Base-by-base conservation (phyloP, 805 yeast genomes). In the Pichia manshurica region DNA sequence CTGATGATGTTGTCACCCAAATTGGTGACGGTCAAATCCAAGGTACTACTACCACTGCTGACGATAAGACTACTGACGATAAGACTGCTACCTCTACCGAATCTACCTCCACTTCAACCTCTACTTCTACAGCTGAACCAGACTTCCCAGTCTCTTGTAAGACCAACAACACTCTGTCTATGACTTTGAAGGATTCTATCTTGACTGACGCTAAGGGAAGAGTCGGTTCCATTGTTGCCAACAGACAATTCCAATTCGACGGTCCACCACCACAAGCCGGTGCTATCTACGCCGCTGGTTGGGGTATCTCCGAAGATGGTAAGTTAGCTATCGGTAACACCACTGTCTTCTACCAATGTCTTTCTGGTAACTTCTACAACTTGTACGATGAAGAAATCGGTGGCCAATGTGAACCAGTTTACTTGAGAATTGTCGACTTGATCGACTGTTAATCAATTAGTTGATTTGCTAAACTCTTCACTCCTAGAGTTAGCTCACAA, bases 221-320 rank as follows among this genome's bases (percentile, higher is more conserved):
- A 72, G 65, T 77, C 51, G 81, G 81, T 55, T 74, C 81, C 38
- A 76, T 77, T 64, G 81, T 77, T 56, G 79, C 81, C 51, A 76
- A 76, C 76, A 72, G 78, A 69, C 82, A 78, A 66, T 77, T 78
- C 75, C 82, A 78, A 67, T 78, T 78, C 57, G 82, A 78, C 60
- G 82, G 82, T 60, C 81, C 81, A 48, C 81, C 81, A 65, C 82
- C 82, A 54, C 82, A 78, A 67, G 82, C 77, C 44, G 78, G 78
- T 65, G 70, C 78, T 39, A 71, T 72, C 46, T 70, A 73, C 56
- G 78, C 78, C 56, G 76, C 74, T 49, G 77, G 78, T 50, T 73
- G 78, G 78, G 68, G 78, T 40, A 66, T 73, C 52, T 63, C 73
- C 46, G 61, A 64, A 40, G 29, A 25, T 25, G 75, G 70, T 46